A percentile compares a stretch with the other conserved stretches of the same genome.
phyloP scores from a whole-genome alignment of 805 yeast species.

The Yamadazyma laniorum region DNA sequence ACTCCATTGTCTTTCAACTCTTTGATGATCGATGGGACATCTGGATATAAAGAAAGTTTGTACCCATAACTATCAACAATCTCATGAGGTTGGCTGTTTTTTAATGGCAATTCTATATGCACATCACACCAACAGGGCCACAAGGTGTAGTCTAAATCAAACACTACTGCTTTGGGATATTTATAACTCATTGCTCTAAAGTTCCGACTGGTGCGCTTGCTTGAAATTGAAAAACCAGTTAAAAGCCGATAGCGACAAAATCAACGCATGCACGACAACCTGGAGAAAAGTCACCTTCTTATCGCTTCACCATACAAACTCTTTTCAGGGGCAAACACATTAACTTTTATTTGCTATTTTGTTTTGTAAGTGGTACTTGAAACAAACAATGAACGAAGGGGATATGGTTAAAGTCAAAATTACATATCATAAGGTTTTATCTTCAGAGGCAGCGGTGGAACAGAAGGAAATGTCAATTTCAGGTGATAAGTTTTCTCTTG shows the following conservation, averaged over 20 bases:
- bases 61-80: constrained; percentile 57
- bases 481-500: constrained; percentile 12
- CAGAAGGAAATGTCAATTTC: constrained; percentile 14
- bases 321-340: too few relatives aligned
- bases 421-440: constrained; percentile 3
- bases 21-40: constrained; percentile 61
- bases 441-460: constrained; percentile 1
- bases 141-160: constrained; percentile 72
- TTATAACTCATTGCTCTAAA: constrained; percentile 1
- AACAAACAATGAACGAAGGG: neutral
- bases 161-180: constrained; percentile 49
- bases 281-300: neutral
- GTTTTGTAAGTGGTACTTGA: neutral
- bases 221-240: too few relatives aligned
- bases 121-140: constrained; percentile 90
- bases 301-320: too few relatives aligned
- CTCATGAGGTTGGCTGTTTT: constrained; percentile 28
- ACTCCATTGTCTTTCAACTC: constrained; percentile 50
- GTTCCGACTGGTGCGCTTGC: too few relatives aligned
- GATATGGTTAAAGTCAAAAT: constrained; percentile 3
- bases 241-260: too few relatives aligned
- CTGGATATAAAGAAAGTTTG: constrained; percentile 57
- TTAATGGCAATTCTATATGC: constrained; percentile 58
- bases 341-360: neutral
- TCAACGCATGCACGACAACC: neutral